Conservation (phyloP, 1,284 basidiomycete species). For the Microstroma glucosiphilum region DNA sequence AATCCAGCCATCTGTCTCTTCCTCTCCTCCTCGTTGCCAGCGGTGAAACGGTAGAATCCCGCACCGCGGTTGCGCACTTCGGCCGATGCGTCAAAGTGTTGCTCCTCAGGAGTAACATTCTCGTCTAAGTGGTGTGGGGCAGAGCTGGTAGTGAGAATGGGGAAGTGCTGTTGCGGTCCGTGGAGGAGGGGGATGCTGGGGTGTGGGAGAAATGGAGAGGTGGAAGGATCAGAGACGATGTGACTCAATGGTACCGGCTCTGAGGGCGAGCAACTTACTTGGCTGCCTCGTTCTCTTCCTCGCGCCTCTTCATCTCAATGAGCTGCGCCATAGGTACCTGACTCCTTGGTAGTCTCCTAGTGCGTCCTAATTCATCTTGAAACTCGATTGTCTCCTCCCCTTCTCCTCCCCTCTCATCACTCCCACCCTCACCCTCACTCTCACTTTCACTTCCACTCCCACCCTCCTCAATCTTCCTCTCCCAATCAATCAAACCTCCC, state of each 20-base stretch:
- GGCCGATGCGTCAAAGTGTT: constrained; percentile 71
- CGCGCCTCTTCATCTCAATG: constrained; percentile 15
- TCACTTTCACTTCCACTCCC: constrained; percentile 58
- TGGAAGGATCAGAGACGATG: no score
- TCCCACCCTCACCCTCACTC: constrained; percentile 49
- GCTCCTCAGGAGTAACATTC: not conserved
- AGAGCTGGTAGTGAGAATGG: constrained; percentile 52
- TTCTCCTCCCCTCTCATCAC: constrained; percentile 11
- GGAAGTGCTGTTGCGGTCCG: constrained; percentile 59
- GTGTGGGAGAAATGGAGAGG: no score
- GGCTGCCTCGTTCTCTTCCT: constrained; percentile 8
- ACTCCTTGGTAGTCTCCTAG: constrained; percentile 63
- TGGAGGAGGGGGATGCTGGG: constrained; percentile 3
- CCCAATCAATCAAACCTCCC: constrained; percentile 65
- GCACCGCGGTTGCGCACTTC: constrained; percentile 81
- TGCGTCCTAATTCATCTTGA: constrained; percentile 74
- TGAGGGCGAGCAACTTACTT: not conserved
- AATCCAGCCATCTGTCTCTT: constrained; percentile 72
- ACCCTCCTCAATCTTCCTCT: constrained; percentile 62
- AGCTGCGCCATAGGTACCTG: constrained; percentile 67
- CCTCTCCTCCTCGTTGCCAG: constrained; percentile 66
- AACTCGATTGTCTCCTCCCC: constrained; percentile 74
- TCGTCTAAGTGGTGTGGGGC: not conserved
- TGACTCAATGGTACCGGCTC: no score
- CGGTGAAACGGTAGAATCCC: constrained; percentile 78